Evolutionary conservation across 139 green algal genomes (phyloP), one percentile per base, ranked within the genome.

Genomic region (Chlorella sp.): DNA sequence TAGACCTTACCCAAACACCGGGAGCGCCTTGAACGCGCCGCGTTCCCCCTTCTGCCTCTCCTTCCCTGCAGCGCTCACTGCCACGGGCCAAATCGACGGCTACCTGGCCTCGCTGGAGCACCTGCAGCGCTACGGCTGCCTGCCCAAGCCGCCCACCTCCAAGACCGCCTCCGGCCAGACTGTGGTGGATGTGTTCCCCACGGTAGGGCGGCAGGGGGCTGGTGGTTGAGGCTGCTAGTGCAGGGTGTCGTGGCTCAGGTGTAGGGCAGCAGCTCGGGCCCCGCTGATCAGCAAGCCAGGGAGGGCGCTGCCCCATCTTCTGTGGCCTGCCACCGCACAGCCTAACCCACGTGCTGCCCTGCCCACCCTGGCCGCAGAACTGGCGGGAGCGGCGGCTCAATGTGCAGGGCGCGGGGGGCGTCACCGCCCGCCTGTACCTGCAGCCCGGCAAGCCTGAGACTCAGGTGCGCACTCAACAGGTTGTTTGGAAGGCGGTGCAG

Each of bases 351-450:
- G n/a, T n/a, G n/a, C n/a, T n/a, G n/a, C n/a, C n/a, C n/a, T n/a
- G n/a, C n/a, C n/a, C n/a, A n/a, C n/a, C n/a, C n/a, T n/a, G n/a
- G n/a, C n/a, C n/a, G 34, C 51, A 62, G 80, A 70, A 55, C 30
- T 85, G 41, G 44, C 23, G 47, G 21, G 67, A 85, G 68, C 15
- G 32, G 23, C 26, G 44, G 47, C 47, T 85, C 68, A 60, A 38
- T 32, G 68, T 78, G n/a, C 80, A 80, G 80, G 80, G 80, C 5
- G 47, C 47, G 25, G 36, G 39, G 0, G 80, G 80, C 20, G 55
- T 26, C 32, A 56, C 15, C 12, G 80, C 68, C 68, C 39, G 78
- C 47, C 51, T 85, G 21, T 85, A 79, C 67, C 80, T 85, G 32
- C 68, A 70, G 51, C 80, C 80, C 13, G 80, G 80, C 32, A 57